Conservation (phyloP, 2,329 filamentous ascomycete species). For the Scleromitrula shiraiana region DNA sequence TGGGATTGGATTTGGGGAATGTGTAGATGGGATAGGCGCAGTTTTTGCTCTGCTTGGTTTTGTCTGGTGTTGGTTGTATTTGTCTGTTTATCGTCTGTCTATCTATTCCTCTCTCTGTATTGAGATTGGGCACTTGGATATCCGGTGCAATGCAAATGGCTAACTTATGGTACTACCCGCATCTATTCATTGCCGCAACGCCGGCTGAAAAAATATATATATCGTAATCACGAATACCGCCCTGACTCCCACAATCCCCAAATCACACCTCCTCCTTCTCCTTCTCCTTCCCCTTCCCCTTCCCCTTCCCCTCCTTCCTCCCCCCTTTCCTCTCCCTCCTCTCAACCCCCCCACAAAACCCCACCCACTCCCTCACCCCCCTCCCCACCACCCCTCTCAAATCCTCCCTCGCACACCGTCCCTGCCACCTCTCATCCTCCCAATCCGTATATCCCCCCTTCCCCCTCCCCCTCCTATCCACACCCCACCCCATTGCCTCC, state of each 20-base stretch:
- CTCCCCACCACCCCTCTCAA: conserved; percentile 7
- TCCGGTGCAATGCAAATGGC: too few species aligned
- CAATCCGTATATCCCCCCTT: conserved; percentile 4
- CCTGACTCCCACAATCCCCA: not conserved
- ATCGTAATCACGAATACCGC: too few species aligned
- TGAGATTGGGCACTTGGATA: too few species aligned
- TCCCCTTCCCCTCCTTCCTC: not conserved
- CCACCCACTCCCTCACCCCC: conserved; percentile 8
- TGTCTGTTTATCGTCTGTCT: too few species aligned
- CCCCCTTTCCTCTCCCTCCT: conserved; percentile 11
- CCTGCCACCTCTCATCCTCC: conserved; percentile 14
- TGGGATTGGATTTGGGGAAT: too few species aligned
- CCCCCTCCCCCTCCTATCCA: conserved; percentile 2
- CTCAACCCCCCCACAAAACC: conserved; percentile 10
- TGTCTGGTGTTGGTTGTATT: too few species aligned
- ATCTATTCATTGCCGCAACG: too few species aligned
- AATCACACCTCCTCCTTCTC: not conserved
- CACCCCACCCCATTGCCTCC: conserved; percentile 13
- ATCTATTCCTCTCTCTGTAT: too few species aligned
- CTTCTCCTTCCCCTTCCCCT: not conserved
- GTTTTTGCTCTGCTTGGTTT: too few species aligned
- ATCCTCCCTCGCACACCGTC: conserved; percentile 6
- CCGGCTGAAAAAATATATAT: too few species aligned
- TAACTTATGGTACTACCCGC: too few species aligned
- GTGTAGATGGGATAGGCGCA: too few species aligned